Evolutionary conservation across 805 yeast genomes (phyloP).

Genomic region (Saturnispora dispora): DNA sequence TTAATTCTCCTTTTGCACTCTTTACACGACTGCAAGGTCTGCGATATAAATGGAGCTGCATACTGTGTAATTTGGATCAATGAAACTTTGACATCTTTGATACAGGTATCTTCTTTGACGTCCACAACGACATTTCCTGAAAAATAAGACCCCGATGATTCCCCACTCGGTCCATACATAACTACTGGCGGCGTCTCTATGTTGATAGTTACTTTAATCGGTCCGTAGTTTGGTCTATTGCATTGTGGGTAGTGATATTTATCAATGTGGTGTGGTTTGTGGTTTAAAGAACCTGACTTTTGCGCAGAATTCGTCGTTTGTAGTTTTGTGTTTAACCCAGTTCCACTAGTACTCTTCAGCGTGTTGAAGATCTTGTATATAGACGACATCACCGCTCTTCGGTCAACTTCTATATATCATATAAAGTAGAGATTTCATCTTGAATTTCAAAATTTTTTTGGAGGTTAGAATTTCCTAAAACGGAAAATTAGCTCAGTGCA

Average conservation of each 20-base stretch:
- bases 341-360: neutral
- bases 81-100: constrained; percentile 52
- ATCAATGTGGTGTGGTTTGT: constrained; percentile 9
- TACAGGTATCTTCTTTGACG: constrained; percentile 39
- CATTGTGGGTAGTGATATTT: constrained; percentile 21
- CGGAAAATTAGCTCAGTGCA: neutral
- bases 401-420: too few species aligned
- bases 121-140: constrained; percentile 68
- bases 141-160: constrained; percentile 77
- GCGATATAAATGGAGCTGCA: constrained; percentile 56
- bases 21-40: constrained; percentile 41
- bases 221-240: constrained; percentile 20
- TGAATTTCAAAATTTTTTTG: neutral
- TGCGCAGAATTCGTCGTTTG: neutral
- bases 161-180: constrained; percentile 68
- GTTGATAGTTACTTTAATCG: constrained; percentile 40
- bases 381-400: neutral
- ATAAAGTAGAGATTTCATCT: too few species aligned
- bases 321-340: neutral
- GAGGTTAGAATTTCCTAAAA: neutral
- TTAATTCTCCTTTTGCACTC: constrained; percentile 48
- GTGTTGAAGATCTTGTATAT: neutral
- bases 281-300: neutral
- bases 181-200: constrained; percentile 90
- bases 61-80: constrained; percentile 65